phyloP scores from a whole-genome alignment of 228 moss, liverwort and hornwort genomes.

The Sphagnum fallax region DNA sequence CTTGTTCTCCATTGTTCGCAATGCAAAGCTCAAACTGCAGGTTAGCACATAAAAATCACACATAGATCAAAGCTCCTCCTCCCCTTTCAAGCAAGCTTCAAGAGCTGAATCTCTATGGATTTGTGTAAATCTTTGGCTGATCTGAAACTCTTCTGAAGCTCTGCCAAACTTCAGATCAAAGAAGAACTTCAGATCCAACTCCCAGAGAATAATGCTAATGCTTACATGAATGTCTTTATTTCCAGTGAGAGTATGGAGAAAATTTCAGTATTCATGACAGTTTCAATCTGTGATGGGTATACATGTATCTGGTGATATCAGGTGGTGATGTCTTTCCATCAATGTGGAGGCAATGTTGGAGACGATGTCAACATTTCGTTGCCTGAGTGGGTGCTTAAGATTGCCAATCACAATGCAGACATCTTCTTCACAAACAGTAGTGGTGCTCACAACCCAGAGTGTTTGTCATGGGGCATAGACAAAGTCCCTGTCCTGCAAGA shows the following conservation, averaged over 20 bases:
- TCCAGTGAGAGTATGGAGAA: no score
- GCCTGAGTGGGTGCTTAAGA: constrained; percentile 70
- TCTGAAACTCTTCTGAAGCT: no score
- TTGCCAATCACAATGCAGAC: constrained; percentile 65
- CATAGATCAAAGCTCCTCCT: no score
- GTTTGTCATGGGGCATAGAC: constrained; percentile 73
- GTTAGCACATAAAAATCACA: constrained; percentile 11
- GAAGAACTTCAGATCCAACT: no score
- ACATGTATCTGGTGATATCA: neutral
- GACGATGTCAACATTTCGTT: constrained; percentile 71
- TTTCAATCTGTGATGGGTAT: no score
- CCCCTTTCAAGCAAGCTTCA: no score
- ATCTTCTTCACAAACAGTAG: constrained; percentile 74
- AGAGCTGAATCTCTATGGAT: no score
- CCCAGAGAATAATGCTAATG: no score
- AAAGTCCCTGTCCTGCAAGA: constrained; percentile 51
- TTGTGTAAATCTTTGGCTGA: no score
- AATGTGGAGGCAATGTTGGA: constrained; percentile 91
- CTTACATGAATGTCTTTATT: no score
- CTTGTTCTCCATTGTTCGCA: constrained; percentile 52
- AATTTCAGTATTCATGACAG: no score
- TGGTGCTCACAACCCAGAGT: constrained; percentile 64
- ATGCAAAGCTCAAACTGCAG: constrained; percentile 69
- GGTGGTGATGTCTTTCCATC: constrained; percentile 94
- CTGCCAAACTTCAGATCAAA: no score